Percentiles rank a stretch among this genome's conserved stretches.
phyloP scores from a whole-genome alignment of 202 grass and related monocot species.

The Tripidium arundinaceum region DNA sequence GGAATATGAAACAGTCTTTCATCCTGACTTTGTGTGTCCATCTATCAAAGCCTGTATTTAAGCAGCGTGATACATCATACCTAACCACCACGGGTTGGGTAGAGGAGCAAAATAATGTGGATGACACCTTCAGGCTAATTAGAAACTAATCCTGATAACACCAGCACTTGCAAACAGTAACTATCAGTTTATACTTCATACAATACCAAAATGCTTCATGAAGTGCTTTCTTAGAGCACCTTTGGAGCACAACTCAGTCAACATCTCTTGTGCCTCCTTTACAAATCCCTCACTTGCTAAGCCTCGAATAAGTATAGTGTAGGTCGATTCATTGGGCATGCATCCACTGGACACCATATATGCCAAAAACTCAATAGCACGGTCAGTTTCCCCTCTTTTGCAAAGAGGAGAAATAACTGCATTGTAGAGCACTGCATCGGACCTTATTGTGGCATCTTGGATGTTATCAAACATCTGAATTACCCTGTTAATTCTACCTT shows the following conservation, averaged over 20 bases:
- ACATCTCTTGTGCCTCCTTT: conserved; percentile 51
- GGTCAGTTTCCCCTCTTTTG: conserved; percentile 52
- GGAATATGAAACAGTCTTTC: background rate
- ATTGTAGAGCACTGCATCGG: conserved; percentile 57
- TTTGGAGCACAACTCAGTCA: conserved; percentile 52
- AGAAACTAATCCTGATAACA: background rate
- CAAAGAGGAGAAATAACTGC: conserved; percentile 64
- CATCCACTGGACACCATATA: conserved; percentile 62
- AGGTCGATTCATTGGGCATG: conserved; percentile 67
- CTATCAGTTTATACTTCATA: conserved; percentile 23
- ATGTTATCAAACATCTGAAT: conserved; percentile 48
- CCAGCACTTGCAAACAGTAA: conserved; percentile 2
- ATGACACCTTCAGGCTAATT: conserved; percentile 10
- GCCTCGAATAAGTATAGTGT: conserved; percentile 56
- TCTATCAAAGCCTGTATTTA: conserved; percentile 21
- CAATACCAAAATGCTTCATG: conserved; percentile 40
- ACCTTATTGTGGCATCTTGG: conserved; percentile 42
- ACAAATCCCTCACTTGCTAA: conserved; percentile 53
- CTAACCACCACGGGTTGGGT: background rate
- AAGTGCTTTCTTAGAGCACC: conserved; percentile 49
- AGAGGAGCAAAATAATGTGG: background rate
- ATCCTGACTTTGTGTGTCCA: background rate
- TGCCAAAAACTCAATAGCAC: conserved; percentile 56
- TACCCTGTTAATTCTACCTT: conserved; percentile 49
- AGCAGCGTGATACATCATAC: background rate